These are phyloP conservation scores for Colletotrichum lupini DNA, from an alignment of 2,329 filamentous ascomycete species.

Conservation along the genomic window DNA sequence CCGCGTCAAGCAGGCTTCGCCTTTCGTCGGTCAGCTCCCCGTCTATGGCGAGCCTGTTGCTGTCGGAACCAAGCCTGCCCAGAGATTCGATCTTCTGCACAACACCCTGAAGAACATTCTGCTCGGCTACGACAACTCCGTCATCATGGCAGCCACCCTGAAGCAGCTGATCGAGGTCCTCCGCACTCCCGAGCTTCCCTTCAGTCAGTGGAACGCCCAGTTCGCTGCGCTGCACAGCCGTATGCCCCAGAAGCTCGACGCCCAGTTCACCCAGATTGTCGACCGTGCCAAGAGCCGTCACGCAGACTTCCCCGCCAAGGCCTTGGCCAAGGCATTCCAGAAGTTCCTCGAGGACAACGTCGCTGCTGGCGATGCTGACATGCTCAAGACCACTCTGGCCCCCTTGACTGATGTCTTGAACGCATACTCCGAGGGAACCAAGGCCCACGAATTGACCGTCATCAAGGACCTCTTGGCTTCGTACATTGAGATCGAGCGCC, in stretches of 20 bases:
- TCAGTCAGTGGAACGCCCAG: constrained; percentile 95
- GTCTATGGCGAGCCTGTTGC: constrained; percentile 87
- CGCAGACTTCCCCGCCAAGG: constrained; percentile 91
- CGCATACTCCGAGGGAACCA: constrained; percentile 87
- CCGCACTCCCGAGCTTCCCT: constrained; percentile 89
- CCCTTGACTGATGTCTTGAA: constrained; percentile 84
- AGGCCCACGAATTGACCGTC: constrained; percentile 87
- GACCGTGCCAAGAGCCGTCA: constrained; percentile 83
- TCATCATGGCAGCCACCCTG: constrained; percentile 90
- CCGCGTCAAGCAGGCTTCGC: constrained; percentile 95
- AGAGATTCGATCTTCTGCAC: constrained; percentile 83
- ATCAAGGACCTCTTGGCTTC: constrained; percentile 83
- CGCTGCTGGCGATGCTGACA: constrained; percentile 75
- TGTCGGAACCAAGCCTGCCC: constrained; percentile 89
- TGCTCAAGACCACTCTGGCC: constrained; percentile 77
- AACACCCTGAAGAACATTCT: constrained; percentile 89
- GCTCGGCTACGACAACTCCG: constrained; percentile 94
- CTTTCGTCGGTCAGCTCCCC: constrained; percentile 91
- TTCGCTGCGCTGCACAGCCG: constrained; percentile 96
- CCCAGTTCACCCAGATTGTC: constrained; percentile 84
- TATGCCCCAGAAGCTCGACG: constrained; percentile 94
- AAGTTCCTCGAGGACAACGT: constrained; percentile 93
- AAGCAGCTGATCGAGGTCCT: constrained; percentile 92
- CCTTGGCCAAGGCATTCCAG: constrained; percentile 82
- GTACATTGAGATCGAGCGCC: constrained; percentile 85